A percentile compares a stretch with the other conserved stretches of the same genome.
Conservation (phyloP, 805 yeast species). For the Kurtzmaniella cleridarum region DNA sequence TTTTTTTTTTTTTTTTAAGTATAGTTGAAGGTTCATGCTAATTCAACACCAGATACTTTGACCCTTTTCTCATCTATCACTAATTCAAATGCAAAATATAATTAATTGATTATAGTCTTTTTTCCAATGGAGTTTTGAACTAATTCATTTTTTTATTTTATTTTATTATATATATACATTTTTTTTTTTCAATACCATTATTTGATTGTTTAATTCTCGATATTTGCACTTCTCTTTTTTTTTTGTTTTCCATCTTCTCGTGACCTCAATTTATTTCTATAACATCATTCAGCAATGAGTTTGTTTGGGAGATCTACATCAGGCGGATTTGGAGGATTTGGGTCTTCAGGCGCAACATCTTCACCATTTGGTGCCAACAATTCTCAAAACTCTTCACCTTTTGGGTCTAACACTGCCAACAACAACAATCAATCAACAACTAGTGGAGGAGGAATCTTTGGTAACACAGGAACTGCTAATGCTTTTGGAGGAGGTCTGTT, state of each 20-base stretch:
- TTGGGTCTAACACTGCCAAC: constrained; percentile 15
- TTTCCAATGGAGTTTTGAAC: too few relatives aligned
- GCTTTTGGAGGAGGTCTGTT: constrained; percentile 12
- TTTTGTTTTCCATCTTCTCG: neutral
- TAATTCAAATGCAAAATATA: too few relatives aligned
- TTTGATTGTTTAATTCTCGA: constrained; percentile 5
- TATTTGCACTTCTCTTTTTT: neutral
- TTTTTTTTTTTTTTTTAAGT: too few relatives aligned
- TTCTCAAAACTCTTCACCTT: constrained; percentile 17
- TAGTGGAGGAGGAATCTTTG: constrained; percentile 13
- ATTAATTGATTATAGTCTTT: too few relatives aligned
- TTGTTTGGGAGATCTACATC: constrained; percentile 46
- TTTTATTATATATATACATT: too few relatives aligned
- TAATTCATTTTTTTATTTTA: too few relatives aligned
- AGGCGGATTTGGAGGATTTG: constrained; percentile 51
- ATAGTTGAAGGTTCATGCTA: too few relatives aligned
- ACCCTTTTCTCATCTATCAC: too few relatives aligned
- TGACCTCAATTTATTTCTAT: neutral
- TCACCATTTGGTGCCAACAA: constrained; percentile 23
- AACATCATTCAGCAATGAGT: neutral
- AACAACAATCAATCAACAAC: constrained; percentile 9
- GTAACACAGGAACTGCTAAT: constrained; percentile 8
- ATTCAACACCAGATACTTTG: too few relatives aligned
- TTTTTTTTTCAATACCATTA: too few relatives aligned
- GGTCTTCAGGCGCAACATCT: constrained; percentile 21